phyloP scores from a whole-genome alignment of 2,329 filamentous ascomycete species.

The Cadophora sp. region DNA sequence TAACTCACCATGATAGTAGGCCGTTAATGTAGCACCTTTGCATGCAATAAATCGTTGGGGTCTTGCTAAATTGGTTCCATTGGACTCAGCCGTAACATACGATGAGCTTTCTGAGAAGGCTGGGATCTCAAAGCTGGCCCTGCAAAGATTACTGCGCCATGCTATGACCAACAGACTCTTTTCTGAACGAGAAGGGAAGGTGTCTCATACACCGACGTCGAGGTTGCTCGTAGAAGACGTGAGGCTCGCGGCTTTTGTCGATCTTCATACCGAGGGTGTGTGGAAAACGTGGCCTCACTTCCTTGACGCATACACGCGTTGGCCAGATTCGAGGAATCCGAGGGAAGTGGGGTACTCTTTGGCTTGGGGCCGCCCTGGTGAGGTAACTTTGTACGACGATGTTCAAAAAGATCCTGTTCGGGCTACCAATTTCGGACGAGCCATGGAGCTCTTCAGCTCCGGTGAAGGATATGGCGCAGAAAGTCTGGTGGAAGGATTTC shows the following conservation, averaged over 20 bases:
- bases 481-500: slow-evolving; percentile 52
- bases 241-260: slow-evolving; percentile 9
- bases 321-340: slow-evolving; percentile 20
- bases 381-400: slow-evolving; percentile 22
- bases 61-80: slow-evolving; percentile 7
- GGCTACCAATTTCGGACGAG: slow-evolving; percentile 16
- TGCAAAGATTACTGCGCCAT: slow-evolving; percentile 3
- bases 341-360: slow-evolving; percentile 22
- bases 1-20: background rate
- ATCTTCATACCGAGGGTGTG: slow-evolving; percentile 14
- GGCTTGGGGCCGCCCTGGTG: slow-evolving; percentile 12
- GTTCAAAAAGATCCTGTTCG: slow-evolving; percentile 10
- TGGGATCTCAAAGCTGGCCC: background rate
- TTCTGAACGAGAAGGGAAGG: background rate
- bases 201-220: slow-evolving; percentile 12
- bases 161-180: slow-evolving; percentile 20
- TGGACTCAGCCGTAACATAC: slow-evolving; percentile 12
- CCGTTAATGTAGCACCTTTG: slow-evolving; percentile 9
- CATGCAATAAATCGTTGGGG: slow-evolving; percentile 17
- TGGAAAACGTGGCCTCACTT: slow-evolving; percentile 10
- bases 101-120: slow-evolving; percentile 8
- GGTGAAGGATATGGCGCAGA: slow-evolving; percentile 60
- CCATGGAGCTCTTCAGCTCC: slow-evolving; percentile 25
- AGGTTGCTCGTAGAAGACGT: slow-evolving; percentile 4
- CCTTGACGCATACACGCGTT: slow-evolving; percentile 18